Conservation (phyloP, 345 rosid species). For the Camelina hispida region DNA sequence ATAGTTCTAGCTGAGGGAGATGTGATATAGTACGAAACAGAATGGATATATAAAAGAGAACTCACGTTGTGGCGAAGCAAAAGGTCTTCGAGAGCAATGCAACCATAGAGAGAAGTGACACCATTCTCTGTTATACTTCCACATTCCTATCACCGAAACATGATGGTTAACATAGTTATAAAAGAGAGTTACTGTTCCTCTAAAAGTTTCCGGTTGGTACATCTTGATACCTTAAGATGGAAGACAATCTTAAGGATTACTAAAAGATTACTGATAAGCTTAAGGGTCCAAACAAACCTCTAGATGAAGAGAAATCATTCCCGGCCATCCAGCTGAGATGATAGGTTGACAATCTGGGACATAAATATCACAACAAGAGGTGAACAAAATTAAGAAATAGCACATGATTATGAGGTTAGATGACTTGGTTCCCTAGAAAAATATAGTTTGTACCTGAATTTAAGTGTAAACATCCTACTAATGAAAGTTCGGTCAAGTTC, state of each 20-base stretch:
- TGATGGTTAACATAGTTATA: constrained; percentile 18
- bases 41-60: constrained; percentile 21
- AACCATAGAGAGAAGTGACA: constrained; percentile 59
- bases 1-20: neutral
- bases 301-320: constrained; percentile 65
- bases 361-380: constrained; percentile 22
- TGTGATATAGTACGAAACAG: neutral
- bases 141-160: constrained; percentile 57
- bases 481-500: constrained; percentile 61
- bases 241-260: neutral
- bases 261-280: constrained; percentile 1
- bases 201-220: constrained; percentile 5
- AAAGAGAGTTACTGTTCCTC: neutral
- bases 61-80: constrained; percentile 81
- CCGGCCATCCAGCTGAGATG: constrained; percentile 80
- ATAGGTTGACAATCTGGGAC: constrained; percentile 60
- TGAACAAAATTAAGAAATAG: constrained; percentile 20
- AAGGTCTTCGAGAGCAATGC: constrained; percentile 75
- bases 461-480: constrained; percentile 69
- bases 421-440: constrained; percentile 2
- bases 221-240: neutral
- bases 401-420: neutral
- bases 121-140: constrained; percentile 67
- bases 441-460: constrained; percentile 51
- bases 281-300: constrained; percentile 58